phyloP scores from a whole-genome alignment of 108 stramenopile genomes.

The Schizochytrium sp. region DNA sequence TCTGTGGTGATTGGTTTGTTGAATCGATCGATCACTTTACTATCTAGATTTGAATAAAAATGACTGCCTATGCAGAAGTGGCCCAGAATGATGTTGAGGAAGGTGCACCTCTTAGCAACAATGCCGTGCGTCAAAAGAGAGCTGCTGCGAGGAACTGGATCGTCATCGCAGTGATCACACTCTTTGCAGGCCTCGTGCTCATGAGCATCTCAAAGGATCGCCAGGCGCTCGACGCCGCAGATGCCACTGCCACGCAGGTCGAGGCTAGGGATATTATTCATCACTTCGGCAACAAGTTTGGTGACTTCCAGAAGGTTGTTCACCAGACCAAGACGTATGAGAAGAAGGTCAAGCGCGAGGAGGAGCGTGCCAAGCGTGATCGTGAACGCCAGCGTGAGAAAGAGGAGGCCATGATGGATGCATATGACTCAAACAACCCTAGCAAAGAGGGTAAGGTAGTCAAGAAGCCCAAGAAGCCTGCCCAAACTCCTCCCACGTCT shows the following conservation, averaged over 20 bases:
- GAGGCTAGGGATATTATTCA: conserved; percentile 3
- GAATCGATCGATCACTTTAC: no score
- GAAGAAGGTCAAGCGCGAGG: conserved; percentile 26
- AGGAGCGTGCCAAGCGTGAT: background rate
- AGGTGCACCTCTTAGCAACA: background rate
- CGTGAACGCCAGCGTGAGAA: background rate
- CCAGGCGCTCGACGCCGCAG: conserved; percentile 24
- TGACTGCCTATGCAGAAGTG: conserved; percentile 20
- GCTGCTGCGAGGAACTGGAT: background rate
- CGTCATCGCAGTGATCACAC: background rate
- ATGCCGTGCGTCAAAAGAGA: background rate
- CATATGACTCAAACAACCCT: background rate
- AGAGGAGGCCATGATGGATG: background rate
- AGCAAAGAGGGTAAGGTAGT: background rate
- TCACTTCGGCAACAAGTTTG: conserved; percentile 3
- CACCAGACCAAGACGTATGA: background rate
- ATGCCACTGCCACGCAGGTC: background rate
- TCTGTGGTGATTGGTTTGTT: no score
- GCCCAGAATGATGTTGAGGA: background rate
- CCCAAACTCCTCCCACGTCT: background rate
- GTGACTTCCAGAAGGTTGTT: background rate
- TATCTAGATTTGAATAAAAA: background rate
- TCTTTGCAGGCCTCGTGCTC: conserved; percentile 32
- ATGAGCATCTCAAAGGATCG: conserved; percentile 11
- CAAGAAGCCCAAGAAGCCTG: background rate